A percentile compares a stretch with the other conserved stretches of the same genome.
Evolutionary conservation across 306 rosid genomes (phyloP).

Genomic region (Canavalia ensiformis): DNA sequence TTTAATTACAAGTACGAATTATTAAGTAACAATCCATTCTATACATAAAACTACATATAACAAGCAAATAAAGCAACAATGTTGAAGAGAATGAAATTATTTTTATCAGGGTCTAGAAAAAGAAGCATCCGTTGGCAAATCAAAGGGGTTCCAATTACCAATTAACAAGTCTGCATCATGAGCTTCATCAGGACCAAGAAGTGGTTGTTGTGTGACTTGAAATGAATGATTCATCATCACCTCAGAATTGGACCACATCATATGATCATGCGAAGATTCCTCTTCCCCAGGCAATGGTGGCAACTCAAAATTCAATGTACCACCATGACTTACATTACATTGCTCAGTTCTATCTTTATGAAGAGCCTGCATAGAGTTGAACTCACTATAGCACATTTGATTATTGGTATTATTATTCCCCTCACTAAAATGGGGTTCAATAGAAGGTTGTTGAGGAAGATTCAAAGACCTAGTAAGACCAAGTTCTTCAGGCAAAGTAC

Average conservation of each 20-base stretch:
- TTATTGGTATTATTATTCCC: constrained; percentile 26
- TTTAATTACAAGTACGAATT: constrained; percentile 44
- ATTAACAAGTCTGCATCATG: constrained; percentile 62
- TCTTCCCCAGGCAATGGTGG: constrained; percentile 84
- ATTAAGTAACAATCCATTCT: constrained; percentile 45
- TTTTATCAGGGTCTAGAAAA: constrained; percentile 58
- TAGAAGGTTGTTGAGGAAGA: constrained; percentile 46
- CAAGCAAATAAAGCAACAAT: constrained; percentile 37
- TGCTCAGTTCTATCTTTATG: constrained; percentile 49
- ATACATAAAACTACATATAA: constrained; percentile 49
- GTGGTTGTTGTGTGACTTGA: constrained; percentile 54
- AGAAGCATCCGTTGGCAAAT: constrained; percentile 67
- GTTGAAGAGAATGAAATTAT: constrained; percentile 31
- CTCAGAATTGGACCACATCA: constrained; percentile 63
- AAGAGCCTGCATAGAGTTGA: constrained; percentile 51
- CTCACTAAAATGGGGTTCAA: constrained; percentile 31
- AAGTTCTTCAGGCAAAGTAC: constrained; percentile 50
- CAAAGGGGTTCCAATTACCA: constrained; percentile 80
- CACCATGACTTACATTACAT: constrained; percentile 26
- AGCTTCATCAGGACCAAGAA: constrained; percentile 58
- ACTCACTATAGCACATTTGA: constrained; percentile 51
- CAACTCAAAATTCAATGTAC: constrained; percentile 56
- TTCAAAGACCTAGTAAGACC: constrained; percentile 52
- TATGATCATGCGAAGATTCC: constrained; percentile 47
- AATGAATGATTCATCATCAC: constrained; percentile 61